These are phyloP conservation scores for Trichoderma harzianum DNA, from an alignment of 2,329 filamentous ascomycete species.

Conservation along the genomic window DNA sequence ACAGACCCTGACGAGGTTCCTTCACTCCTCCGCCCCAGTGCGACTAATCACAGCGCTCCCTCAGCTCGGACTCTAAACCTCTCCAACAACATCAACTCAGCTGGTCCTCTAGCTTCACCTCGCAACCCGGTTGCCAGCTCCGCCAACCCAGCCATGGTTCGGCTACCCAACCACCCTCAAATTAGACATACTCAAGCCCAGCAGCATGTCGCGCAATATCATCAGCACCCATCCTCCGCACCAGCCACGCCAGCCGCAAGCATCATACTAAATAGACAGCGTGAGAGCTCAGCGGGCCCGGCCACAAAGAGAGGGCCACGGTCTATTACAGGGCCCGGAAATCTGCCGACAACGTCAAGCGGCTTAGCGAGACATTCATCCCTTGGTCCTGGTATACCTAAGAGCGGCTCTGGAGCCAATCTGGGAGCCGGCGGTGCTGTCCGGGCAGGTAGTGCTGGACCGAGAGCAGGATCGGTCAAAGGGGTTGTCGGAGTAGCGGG, in stretches of 20 bases:
- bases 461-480: conserved; percentile 50
- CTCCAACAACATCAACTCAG: conserved; percentile 34
- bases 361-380: conserved; percentile 61
- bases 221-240: conserved; percentile 50
- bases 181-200: conserved; percentile 50
- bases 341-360: conserved; percentile 51
- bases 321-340: conserved; percentile 46
- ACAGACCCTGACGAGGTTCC: conserved; percentile 61
- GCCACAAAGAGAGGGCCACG: conserved; percentile 53
- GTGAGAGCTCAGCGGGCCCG: conserved; percentile 59
- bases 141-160: conserved; percentile 41
- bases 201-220: conserved; percentile 30
- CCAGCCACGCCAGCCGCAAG: conserved; percentile 59
- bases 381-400: conserved; percentile 60
- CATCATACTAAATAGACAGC: conserved; percentile 57
- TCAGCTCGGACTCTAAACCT: conserved; percentile 43
- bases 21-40: conserved; percentile 57
- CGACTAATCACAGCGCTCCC: conserved; percentile 47
- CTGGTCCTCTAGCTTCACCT: conserved; percentile 27
- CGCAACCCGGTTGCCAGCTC: conserved; percentile 30
- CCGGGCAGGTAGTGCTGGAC: conserved; percentile 59
- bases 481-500: conserved; percentile 36
- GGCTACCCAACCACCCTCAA: conserved; percentile 43
- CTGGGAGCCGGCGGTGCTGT: conserved; percentile 33
- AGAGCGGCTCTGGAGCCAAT: conserved; percentile 34